Evolutionary conservation across 2,329 filamentous ascomycete genomes (phyloP), one percentile per base, ranked within the genome.

Genomic region (Macroventuria anomochaeta): DNA sequence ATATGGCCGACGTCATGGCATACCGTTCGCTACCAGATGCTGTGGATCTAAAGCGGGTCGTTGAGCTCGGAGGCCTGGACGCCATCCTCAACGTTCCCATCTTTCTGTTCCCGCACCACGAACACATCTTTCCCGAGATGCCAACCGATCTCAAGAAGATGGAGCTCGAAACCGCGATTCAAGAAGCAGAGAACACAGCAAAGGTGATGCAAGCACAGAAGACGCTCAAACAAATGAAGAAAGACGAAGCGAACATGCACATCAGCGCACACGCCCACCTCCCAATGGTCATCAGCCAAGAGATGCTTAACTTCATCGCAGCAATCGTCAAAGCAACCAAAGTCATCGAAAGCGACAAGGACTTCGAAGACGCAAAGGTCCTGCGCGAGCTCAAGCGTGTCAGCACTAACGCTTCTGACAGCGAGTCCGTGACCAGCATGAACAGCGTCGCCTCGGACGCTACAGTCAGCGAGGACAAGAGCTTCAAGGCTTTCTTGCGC

Each of bases 301-400:
- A 78, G 17, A 70, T 84, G 3, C 76, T 84, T 44, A 79, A 82
- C 59, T 84, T 83, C 64, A 70, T 79, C n/a, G 81, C 81, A 1
- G 80, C 81, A 1, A 70, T 83, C 1, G 77, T 83, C n/a, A 84
- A 84, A 61, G 81, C 81, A 0, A 83, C 78, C n/a, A 84, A 84
- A 57, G 75, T 84, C 31, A 80, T 83, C 38, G 81, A 84, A 59
- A 69, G 79, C 21, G 80, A 83, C 59, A 81, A 78, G 53, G 76
- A 76, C 17, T 69, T 74, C 21, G 75, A 77, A 44, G 74, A 75
- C 26, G 64, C 65, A n/a, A 64, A 64, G 15, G 57, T 70, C 15
- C 48, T 58, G 41, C 66, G 64, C 7, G 62, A 69, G 53, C 26
- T 70, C 63, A 60, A 69, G 55, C 51, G 70, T 58, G 36, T 71